Conservation (phyloP, 306 rosid genomes). For the Gastrolobium villosum region DNA sequence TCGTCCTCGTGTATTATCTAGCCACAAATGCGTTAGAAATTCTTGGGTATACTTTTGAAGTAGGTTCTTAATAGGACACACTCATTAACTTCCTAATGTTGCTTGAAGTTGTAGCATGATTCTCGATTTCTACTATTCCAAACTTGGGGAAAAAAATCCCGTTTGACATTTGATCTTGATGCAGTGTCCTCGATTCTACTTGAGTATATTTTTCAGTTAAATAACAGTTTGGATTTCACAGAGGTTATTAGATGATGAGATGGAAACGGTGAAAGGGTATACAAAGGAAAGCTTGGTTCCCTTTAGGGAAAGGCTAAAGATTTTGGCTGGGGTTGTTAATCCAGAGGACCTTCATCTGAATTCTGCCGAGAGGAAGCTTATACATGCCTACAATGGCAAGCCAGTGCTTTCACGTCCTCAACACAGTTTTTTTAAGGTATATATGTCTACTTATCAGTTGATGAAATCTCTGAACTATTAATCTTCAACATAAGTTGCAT, state of each 20-base stretch:
- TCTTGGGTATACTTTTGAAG: background rate
- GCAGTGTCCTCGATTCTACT: conserved; percentile 7
- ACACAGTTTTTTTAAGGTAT: conserved; percentile 79
- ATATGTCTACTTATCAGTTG: background rate
- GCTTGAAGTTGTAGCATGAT: conserved; percentile 2
- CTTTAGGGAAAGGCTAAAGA: conserved; percentile 85
- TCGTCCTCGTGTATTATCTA: background rate
- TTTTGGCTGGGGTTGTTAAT: conserved; percentile 83
- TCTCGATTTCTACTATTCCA: conserved; percentile 6
- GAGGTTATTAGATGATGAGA: conserved; percentile 79
- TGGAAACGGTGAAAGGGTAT: conserved; percentile 80
- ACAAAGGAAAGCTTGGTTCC: conserved; percentile 67
- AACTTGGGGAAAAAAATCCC: background rate
- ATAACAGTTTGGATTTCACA: conserved; percentile 48
- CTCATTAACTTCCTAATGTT: conserved; percentile 8
- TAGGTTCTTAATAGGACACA: background rate
- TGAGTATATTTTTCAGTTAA: background rate
- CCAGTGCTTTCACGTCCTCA: conserved; percentile 98
- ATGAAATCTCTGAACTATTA: conserved; percentile 7
- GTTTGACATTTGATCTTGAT: background rate
- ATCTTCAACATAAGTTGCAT: background rate
- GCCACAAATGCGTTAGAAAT: background rate
- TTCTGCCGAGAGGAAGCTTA: conserved; percentile 81
- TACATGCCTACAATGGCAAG: conserved; percentile 82
- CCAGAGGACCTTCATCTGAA: conserved; percentile 80